These are phyloP conservation scores for Royoungia palumana DNA, from an alignment of 768 basidiomycete genomes.

Conservation along the genomic window DNA sequence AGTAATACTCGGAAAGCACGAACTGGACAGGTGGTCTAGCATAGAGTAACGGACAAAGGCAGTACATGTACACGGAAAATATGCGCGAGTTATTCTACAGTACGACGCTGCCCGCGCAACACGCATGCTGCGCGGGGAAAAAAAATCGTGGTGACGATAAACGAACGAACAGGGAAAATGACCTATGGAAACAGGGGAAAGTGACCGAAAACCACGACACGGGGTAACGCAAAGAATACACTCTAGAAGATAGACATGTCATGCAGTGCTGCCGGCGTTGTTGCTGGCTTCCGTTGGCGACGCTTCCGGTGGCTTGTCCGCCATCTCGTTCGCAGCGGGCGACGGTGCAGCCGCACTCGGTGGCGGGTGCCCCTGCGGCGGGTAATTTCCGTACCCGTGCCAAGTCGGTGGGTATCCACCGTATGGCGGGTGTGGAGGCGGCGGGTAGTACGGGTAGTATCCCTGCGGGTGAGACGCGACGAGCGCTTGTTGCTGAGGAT, in stretches of 20 bases:
- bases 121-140: slow-evolving; percentile 1
- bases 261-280: slow-evolving; percentile 22
- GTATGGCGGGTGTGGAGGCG: slow-evolving; percentile 26
- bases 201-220: slow-evolving; percentile 10
- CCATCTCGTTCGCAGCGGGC: slow-evolving; percentile 11
- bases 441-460: slow-evolving; percentile 34
- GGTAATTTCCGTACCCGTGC: slow-evolving; percentile 31
- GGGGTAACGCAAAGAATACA: slow-evolving; percentile 23
- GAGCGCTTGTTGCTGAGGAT: slow-evolving; percentile 26
- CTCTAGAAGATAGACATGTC: slow-evolving; percentile 19
- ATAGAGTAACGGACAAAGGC: slow-evolving; percentile 17
- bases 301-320: slow-evolving; percentile 27
- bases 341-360: slow-evolving; percentile 15
- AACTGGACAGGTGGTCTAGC: slow-evolving; percentile 12
- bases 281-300: slow-evolving; percentile 15
- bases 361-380: slow-evolving; percentile 26
- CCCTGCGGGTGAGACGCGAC: slow-evolving; percentile 18
- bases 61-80: slow-evolving; percentile 33
- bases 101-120: slow-evolving; percentile 14
- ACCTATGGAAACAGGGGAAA: slow-evolving; percentile 27
- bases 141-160: background rate
- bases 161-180: slow-evolving; percentile 9
- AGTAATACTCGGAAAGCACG: slow-evolving; percentile 6
- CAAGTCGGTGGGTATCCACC: slow-evolving; percentile 29
- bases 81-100: slow-evolving; percentile 27